A percentile compares a stretch with the other conserved stretches of the same genome.
These are phyloP conservation scores for Dothistroma septosporum DNA, from an alignment of 2,329 filamentous ascomycete genomes.

Conservation along the genomic window DNA sequence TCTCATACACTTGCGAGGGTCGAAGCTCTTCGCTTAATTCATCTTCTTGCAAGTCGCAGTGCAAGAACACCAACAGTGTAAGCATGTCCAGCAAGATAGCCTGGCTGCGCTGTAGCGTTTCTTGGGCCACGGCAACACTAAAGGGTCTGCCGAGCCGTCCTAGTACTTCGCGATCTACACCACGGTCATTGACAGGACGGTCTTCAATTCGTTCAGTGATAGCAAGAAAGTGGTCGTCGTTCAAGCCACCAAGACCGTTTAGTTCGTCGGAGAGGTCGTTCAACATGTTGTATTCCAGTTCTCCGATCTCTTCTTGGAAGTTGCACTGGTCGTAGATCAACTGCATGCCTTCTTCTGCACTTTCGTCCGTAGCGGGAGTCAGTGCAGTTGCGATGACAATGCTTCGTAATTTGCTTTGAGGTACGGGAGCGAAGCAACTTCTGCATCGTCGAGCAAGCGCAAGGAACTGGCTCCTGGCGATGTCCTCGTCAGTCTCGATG, in stretches of 20 bases:
- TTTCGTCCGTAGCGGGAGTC: constrained; percentile 11
- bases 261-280: constrained; percentile 64
- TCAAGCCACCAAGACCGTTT: constrained; percentile 49
- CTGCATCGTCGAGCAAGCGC: constrained; percentile 20
- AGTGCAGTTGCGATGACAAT: constrained; percentile 16
- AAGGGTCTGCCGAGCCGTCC: constrained; percentile 74
- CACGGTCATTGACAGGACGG: constrained; percentile 34
- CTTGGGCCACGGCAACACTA: constrained; percentile 71
- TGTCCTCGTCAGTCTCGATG: constrained; percentile 34
- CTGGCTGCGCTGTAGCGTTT: constrained; percentile 69
- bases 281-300: constrained; percentile 73
- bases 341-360: constrained; percentile 66
- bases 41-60: constrained; percentile 71
- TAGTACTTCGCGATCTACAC: constrained; percentile 47
- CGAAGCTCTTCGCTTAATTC: constrained; percentile 64
- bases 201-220: constrained; percentile 49
- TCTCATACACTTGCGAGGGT: constrained; percentile 60
- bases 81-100: constrained; percentile 77
- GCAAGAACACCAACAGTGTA: constrained; percentile 78
- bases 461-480: constrained; percentile 23
- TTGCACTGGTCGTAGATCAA: constrained; percentile 73
- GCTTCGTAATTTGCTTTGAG: constrained; percentile 16
- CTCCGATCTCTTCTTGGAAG: constrained; percentile 73
- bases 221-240: constrained; percentile 51
- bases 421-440: constrained; percentile 12